Conservation (phyloP, 2,329 filamentous ascomycete genomes). For the Ilyonectria destructans region DNA sequence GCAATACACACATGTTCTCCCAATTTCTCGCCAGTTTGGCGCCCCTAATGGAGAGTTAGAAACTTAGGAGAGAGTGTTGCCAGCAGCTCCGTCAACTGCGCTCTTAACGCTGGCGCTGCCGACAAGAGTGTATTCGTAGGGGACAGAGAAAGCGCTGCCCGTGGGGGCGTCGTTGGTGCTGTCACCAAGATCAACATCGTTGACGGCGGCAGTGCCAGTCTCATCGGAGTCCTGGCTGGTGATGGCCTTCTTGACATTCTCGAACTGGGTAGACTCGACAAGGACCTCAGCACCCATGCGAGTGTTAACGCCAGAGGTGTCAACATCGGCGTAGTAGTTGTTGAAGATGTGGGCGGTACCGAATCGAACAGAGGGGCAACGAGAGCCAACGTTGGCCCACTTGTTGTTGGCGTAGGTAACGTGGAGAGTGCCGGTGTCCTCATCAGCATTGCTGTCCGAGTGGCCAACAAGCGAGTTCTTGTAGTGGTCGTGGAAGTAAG, state of each 20-base stretch:
- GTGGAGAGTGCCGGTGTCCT: conserved; percentile 75
- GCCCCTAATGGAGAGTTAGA: neutral
- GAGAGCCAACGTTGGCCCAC: conserved; percentile 76
- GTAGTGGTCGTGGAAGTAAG: conserved; percentile 59
- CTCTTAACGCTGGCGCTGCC: conserved; percentile 59
- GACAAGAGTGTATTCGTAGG: conserved; percentile 67
- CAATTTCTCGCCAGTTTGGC: neutral
- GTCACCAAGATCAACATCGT: conserved; percentile 62
- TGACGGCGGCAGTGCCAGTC: conserved; percentile 59
- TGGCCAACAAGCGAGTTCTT: conserved; percentile 76
- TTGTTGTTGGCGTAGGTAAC: conserved; percentile 79
- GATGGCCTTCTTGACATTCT: conserved; percentile 56
- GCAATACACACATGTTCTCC: neutral
- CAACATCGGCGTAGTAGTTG: conserved; percentile 65
- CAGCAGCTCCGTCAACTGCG: conserved; percentile 56
- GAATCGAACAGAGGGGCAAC: conserved; percentile 76
- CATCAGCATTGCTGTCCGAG: conserved; percentile 69
- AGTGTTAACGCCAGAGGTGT: conserved; percentile 67
- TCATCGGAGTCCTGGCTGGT: conserved; percentile 59
- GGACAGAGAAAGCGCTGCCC: conserved; percentile 66
- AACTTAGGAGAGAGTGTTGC: conserved; percentile 56
- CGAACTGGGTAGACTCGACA: conserved; percentile 70
- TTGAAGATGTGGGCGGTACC: conserved; percentile 75
- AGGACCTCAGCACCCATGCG: conserved; percentile 71
- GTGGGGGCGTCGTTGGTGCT: conserved; percentile 58